Base-by-base conservation (phyloP, 75 land plant species). In the Pseudotsuga menziesii region DNA sequence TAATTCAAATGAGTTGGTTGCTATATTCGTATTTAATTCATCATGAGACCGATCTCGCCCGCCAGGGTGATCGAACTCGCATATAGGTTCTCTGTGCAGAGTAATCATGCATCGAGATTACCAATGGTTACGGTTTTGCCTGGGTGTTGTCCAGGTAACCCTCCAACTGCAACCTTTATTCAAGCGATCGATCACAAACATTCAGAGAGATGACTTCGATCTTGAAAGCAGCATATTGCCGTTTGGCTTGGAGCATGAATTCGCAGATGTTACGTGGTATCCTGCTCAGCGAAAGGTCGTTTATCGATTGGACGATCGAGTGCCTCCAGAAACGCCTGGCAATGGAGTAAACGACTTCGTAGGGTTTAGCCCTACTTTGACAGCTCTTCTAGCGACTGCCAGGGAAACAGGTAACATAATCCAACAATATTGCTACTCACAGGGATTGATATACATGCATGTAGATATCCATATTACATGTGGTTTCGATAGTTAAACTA, bases 121-220 rank as follows among this genome's bases (percentile, higher is more conserved):
- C 48, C 6, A 44, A 44, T 1, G 48, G 5, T 44, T 6, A 8
- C 0, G 48, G 0, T 44, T 44, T 44, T 8, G n/a, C 6, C 8
- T 8, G 8, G 8, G 8, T 44, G 6, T 44, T 44, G 48, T 44
- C 8, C 32, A 74, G 58, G 83, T 80, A 8, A 83, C 85, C 16
- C 79, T 83, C 22, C 76, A 73, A 61, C 52, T 85, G 61, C 76
- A 85, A 66, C 87, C 87, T 32, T 57, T 85, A 75, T 83, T 82
- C 74, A 85, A 85, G 61, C 78, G 87, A 6, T 78, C 85, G 15
- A 58, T 83, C 19, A 79, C 78, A 16, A 69, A 75, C 22, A 54
- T 74, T 23, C 29, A 55, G 56, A 74, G 23, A 23, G 35, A 25
- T 22, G 87, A 85, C 73, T 5, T 19, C 26, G 60, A 63, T 20